Base-by-base conservation (phyloP, 140 eudicot species). In the Anethum foeniculum region DNA sequence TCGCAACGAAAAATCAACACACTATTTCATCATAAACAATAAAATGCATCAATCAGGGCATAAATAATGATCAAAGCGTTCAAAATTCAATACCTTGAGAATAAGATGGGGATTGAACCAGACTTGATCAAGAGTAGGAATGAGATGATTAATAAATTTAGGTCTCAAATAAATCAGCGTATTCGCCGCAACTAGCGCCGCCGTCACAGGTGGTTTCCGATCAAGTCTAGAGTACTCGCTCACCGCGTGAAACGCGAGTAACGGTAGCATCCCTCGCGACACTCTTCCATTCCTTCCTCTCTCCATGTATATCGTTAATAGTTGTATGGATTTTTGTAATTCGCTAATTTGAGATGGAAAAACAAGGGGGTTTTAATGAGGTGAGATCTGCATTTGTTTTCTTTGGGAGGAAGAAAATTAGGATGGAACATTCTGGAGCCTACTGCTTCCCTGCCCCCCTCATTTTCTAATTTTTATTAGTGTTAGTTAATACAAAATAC, bases 91-190 rank as follows among this genome's bases (percentile, higher is more conserved):
- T 76, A 93, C 97, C 94, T 91, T 86, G 82, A 93, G 84, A 64
- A 93, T 91, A 83, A 93, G 96, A 78, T 89, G 32, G 25, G 97
- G 91, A 80, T 93, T 93, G 85, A 93, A 93, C 87, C 77, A 93
- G 79, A 91, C 97, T 46, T 93, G 79, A 23, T 89, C 84, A 38
- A 91, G 75, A 21, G 87, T 77, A 9, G 97, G 97, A 36, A 93
- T 85, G 77, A 90, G 36, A 8, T 69, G 84, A 80, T 91, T 30
- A 34, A 93, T 86, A 46, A 89, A 85, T 43, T 72, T 51, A 49
- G 97, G 96, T 68, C 94, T 86, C 64, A 91, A 72, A 74, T 93
- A 93, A 16, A 93, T 79, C 34, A 93, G 80, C 0, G 96, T 86
- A 30, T 93, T 93, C 46, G 93, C 91, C 0, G 96, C 96, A 6